A percentile compares a stretch with the other conserved stretches of the same genome.
phyloP scores from a whole-genome alignment of 495 filamentous ascomycete species.

The Daldinia decipiens region DNA sequence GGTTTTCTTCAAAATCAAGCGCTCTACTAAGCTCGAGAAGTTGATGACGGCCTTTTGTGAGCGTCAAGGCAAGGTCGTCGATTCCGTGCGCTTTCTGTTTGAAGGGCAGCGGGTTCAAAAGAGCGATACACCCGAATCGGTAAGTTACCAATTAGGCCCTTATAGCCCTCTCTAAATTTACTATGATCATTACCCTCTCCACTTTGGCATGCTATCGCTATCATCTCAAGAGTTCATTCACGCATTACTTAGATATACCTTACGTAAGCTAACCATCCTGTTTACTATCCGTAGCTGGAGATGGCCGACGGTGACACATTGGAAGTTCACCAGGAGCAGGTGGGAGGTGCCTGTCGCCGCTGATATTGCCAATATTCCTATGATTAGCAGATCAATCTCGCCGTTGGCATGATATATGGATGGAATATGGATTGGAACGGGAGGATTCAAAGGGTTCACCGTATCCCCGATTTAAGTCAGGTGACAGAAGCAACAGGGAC shows the following conservation, averaged over 20 bases:
- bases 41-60: constrained; percentile 99
- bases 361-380: constrained; percentile 25
- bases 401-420: constrained; percentile 5
- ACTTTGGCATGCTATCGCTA: not conserved
- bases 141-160: constrained; percentile 61
- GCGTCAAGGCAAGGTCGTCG: constrained; percentile 85
- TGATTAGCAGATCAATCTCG: not conserved
- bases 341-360: constrained; percentile 69
- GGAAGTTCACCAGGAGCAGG: constrained; percentile 98
- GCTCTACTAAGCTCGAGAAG: constrained; percentile 94
- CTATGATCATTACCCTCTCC: not conserved
- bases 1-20: constrained; percentile 99
- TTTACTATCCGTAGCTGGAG: constrained; percentile 71
- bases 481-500: constrained; percentile 24
- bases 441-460: constrained; percentile 22
- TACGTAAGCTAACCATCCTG: constrained; percentile 17
- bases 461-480: constrained; percentile 19
- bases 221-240: not conserved
- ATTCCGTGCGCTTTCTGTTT: constrained; percentile 94
- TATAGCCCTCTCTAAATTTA: not conserved
- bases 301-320: constrained; percentile 97
- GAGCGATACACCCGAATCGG: constrained; percentile 89
- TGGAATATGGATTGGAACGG: constrained; percentile 22
- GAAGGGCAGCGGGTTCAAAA: constrained; percentile 91
- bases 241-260: not conserved